A percentile compares a stretch with the other conserved stretches of the same genome.
Evolutionary conservation across 179 eudicot species (phyloP).

Genomic region (Camellia oleifera): DNA sequence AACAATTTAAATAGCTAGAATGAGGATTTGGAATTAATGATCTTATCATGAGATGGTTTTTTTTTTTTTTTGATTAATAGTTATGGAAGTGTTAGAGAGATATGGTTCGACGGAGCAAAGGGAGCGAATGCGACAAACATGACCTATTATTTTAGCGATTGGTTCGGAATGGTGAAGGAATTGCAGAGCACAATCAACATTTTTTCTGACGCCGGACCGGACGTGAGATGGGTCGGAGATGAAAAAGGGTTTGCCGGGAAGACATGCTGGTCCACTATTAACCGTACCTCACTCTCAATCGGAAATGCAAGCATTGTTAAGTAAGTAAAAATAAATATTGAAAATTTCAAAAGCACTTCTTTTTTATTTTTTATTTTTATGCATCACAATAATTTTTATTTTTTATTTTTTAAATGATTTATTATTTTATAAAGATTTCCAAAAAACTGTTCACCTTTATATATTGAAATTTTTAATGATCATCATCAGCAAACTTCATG

Average conservation of each 20-base stretch:
- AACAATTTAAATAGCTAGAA: too few relatives aligned
- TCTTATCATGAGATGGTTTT: too few relatives aligned
- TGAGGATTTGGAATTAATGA: too few relatives aligned
- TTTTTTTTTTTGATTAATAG: constrained; percentile 17
- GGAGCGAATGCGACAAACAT: constrained; percentile 73
- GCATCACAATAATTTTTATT: too few relatives aligned
- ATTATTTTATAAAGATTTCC: too few relatives aligned
- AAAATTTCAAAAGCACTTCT: too few relatives aligned
- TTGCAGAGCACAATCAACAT: constrained; percentile 86
- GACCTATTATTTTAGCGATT: constrained; percentile 72
- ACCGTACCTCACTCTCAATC: constrained; percentile 66
- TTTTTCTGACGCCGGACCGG: constrained; percentile 91
- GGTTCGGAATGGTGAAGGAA: constrained; percentile 85
- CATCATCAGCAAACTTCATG: too few relatives aligned
- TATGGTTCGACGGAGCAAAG: constrained; percentile 98
- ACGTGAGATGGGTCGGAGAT: constrained; percentile 85
- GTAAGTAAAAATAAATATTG: constrained; percentile 42
- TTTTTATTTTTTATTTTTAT: too few relatives aligned
- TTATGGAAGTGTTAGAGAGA: constrained; percentile 69
- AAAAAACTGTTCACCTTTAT: too few relatives aligned
- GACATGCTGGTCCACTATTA: constrained; percentile 89
- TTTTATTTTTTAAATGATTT: too few relatives aligned
- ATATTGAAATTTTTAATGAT: too few relatives aligned
- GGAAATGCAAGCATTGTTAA: constrained; percentile 61
- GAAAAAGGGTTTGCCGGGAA: constrained; percentile 71